Evolutionary conservation across 768 basidiomycete species (phyloP), one percentile per base, ranked within the genome.

Genomic region (Auricularia cornea): DNA sequence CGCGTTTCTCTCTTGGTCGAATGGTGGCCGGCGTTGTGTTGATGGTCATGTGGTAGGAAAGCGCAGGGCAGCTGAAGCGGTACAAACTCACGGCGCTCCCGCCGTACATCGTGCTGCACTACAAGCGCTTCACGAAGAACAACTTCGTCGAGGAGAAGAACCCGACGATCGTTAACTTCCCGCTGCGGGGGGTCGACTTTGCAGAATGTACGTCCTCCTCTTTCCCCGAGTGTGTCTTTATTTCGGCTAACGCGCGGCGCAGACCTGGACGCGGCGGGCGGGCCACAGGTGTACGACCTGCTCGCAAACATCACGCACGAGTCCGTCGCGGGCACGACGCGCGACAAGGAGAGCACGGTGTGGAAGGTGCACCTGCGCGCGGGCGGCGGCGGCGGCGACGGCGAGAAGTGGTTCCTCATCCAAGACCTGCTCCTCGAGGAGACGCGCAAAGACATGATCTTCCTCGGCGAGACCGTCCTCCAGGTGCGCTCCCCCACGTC

Each of bases 71-170:
- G 74, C 76, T 99, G 38, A 87, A 90, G 68, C 82, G 94, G 62
- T 98, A 89, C 77, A 95, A 98, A 74, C 88, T 95, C 69, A 90
- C 91, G 69, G 81, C 82, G 40, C 78, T 99, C 65, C 97, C 97
- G 41, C 91, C 82, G 59, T 98, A 97, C 72, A 87, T 99, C 70
- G 90, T 98, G 69, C 79, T 98, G 23, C 92, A 96, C 73, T 95
- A 89, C 81, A 98, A 95, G 73, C 86, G 97, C 41, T 99, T 98
- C 77, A 94, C 92, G 28, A 97, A 92, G 73, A 99, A 98, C 73
- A 81, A 81, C 60, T 98, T 98, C 69, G 94, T 98, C 5, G 96
- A 98, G 74, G 97, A 99, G 75, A 97, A 97, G 76, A 99, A 99
- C 70, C 96, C 96, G 8, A 99, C 97, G 1, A 95, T 99, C 65